Base-by-base conservation (phyloP, 345 rosid species). In the Reutealis trisperma region DNA sequence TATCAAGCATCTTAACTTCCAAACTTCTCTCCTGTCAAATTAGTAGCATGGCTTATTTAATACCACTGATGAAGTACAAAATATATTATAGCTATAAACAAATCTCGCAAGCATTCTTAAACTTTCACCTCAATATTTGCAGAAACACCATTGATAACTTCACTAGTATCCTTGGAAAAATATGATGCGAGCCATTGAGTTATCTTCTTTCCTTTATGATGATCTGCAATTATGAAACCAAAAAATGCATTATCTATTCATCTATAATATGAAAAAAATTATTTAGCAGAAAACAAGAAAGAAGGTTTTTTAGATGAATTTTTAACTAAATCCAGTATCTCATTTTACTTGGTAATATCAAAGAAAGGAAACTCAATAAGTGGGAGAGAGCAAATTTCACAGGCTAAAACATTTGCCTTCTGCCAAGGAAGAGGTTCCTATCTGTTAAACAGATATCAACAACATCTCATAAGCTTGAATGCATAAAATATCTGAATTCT, bases 131-230 rank as follows among this genome's bases (percentile, higher is more conserved):
- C 88, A 73, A 24, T 70, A 80, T 76, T 83, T 49, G 87, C 67
- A 77, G 87, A 65, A 75, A 67, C 80, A 54, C 79, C 80, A 72
- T 44, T 69, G 34, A 76, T 59, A 67, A 58, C 58, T 52, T 82
- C 83, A 74, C 79, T 59, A 76, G 86, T 47, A 61, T 83, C 77
- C 83, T 74, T 86, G 57, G 88, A 82, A 68, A 89, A 87, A 86
- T 87, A 84, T 8, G 97, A 89, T 51, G 90, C 63, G 51, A 89
- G 77, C 93, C 93, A 89, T 75, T 77, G 88, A 30, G 89, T 79
- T 63, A 88, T 75, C 76, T 83, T 92, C 81, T 83, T 90, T 63
- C 92, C 92, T 82, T 85, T 87, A 55, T n/a, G 81, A 42, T 32
- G 54, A 70, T 89, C 54, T 74, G 71, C 70, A 77, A 49, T 72